These are phyloP conservation scores for Apium graveolens DNA, from an alignment of 129 eudicot genomes.

Conservation along the genomic window DNA sequence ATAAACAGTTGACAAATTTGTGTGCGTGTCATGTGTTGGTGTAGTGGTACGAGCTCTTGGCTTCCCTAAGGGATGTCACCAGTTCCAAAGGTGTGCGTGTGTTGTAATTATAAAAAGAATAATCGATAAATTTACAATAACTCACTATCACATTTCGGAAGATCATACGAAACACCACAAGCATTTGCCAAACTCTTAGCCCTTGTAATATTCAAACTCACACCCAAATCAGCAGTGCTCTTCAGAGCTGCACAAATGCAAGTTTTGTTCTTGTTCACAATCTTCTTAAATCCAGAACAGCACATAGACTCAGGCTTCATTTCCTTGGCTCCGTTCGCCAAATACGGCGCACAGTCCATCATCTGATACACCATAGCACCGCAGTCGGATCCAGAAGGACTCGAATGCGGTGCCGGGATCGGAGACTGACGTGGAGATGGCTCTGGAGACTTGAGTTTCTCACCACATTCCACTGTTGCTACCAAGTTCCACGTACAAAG, in stretches of 20 bases:
- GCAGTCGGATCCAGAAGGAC: conserved; percentile 10
- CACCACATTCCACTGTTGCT: neutral
- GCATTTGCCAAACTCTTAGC: neutral
- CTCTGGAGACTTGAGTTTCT: neutral
- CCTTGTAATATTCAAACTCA: neutral
- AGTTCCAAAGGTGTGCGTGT: too few species aligned
- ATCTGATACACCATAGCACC: neutral
- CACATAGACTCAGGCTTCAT: neutral
- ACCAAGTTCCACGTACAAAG: neutral
- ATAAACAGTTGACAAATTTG: too few species aligned
- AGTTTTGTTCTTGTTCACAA: neutral
- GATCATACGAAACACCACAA: neutral
- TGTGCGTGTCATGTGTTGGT: too few species aligned
- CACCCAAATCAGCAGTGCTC: neutral
- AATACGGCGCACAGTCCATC: neutral
- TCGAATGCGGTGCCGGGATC: neutral
- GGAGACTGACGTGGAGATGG: neutral
- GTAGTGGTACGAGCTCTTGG: too few species aligned
- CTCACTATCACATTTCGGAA: neutral
- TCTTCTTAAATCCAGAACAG: neutral
- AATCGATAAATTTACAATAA: neutral
- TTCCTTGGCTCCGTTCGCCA: neutral
- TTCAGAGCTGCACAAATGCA: neutral
- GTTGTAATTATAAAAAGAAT: too few species aligned
- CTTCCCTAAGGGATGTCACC: too few species aligned